Base-by-base conservation (phyloP, 768 basidiomycete species). In the Termitomyces sp. region DNA sequence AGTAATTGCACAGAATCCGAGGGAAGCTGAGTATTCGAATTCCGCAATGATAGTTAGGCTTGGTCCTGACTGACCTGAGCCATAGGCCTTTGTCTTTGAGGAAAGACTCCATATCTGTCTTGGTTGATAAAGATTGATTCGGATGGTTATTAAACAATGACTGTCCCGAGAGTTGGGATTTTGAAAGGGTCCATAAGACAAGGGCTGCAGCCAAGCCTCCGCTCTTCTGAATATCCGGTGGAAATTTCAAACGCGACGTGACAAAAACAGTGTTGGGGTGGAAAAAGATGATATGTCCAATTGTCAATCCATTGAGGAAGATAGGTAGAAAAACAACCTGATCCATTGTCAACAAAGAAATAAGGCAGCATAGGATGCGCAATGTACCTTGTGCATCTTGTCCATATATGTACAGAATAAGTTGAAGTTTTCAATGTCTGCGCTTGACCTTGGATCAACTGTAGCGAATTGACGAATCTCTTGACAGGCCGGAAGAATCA, bases 241-340 rank as follows among this genome's bases (percentile, higher is more conserved):
- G 80, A 2, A 83, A 75, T 36, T 73, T 71, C 46, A 84, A 70
- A 16, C 70, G 64, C 3, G 65, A 68, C 46, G 66, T 64, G n/a
- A 83, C 66, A 3, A 67, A 56, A 3, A 64, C 51, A 36, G 74
- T 67, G 8, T 65, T 62, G 8, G 71, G 65, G 26, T 82, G 75
- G 60, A 85, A 81, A n/a, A 90, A 61, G 10, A 88, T 34, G 29
- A 85, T 72, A 37, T 82, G 65, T 9, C 80, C 88, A 12, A 77
- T 74, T 42, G 79, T 68, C 26, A 69, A 68, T 24, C 69, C 69
- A 59, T 85, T 81, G 42, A 84, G 65, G 44, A 65, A 66, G 0
- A 83, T 63, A 22, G 82, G 77, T 14, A 81, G 67, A 50, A 79
- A 70, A 46, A 80, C 75, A 58, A 79, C 73, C 86, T 88, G 34